Conservation (phyloP, 2,329 filamentous ascomycete species). For the Cercospora nicotianae region DNA sequence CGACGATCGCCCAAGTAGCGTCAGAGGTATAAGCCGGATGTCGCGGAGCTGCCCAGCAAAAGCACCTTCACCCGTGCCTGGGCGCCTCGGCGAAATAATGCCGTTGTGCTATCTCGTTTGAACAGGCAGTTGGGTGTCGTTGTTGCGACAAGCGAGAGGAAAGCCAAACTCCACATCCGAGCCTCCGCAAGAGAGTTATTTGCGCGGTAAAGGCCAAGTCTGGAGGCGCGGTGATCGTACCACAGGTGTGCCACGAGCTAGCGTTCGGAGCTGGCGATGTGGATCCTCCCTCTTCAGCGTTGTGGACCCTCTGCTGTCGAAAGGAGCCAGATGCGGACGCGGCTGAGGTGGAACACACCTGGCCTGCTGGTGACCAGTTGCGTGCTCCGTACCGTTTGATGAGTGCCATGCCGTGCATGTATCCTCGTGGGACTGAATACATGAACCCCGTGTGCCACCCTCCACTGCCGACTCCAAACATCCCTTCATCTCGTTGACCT, state of each 20-base stretch:
- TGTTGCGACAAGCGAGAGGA: background rate
- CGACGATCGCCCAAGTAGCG: background rate
- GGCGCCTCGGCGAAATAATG: background rate
- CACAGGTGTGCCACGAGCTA: conserved; percentile 1
- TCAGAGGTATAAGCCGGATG: background rate
- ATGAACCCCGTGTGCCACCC: conserved; percentile 12
- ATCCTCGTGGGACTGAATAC: conserved; percentile 10
- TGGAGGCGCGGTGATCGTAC: background rate
- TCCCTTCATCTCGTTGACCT: background rate
- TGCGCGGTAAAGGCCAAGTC: background rate
- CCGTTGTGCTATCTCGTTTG: background rate
- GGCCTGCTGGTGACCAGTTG: conserved; percentile 9
- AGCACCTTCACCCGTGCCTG: background rate
- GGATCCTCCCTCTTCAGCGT: background rate
- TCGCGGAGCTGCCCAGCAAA: background rate
- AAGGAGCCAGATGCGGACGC: background rate
- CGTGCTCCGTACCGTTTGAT: conserved; percentile 6
- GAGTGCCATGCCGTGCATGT: background rate
- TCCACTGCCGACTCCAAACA: background rate
- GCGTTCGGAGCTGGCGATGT: background rate
- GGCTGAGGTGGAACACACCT: background rate
- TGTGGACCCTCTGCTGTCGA: background rate
- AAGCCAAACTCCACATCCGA: background rate
- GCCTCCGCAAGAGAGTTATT: background rate
- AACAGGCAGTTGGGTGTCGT: background rate